Conservation (phyloP, 1,284 basidiomycete species). For the Cystobasidium sp. region DNA sequence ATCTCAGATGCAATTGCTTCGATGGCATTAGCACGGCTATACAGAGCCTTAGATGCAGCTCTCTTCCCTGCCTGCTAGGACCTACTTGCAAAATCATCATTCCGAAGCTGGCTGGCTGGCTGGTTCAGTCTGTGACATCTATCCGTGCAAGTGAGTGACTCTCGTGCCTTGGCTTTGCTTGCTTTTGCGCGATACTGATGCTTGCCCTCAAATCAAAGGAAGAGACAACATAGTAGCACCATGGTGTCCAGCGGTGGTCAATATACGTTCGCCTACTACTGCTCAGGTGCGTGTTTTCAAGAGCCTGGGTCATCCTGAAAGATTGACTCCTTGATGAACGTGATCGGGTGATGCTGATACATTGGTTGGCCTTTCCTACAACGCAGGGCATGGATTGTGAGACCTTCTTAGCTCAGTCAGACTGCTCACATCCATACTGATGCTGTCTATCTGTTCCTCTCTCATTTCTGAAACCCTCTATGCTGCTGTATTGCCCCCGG, state of each 20-base stretch:
- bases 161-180: too few relatives aligned
- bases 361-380: background rate
- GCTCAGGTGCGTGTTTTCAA: conserved; percentile 26
- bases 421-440: background rate
- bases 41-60: too few relatives aligned
- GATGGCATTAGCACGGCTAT: too few relatives aligned
- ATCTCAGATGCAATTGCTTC: too few relatives aligned
- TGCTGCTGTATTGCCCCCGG: background rate
- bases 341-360: conserved; percentile 24
- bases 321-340: background rate
- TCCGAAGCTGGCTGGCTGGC: too few relatives aligned
- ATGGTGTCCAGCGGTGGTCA: conserved; percentile 6
- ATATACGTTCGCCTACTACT: conserved; percentile 42
- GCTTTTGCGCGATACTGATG: too few relatives aligned
- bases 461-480: background rate
- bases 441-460: background rate
- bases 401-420: background rate
- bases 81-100: too few relatives aligned
- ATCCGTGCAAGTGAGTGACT: too few relatives aligned
- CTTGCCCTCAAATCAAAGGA: too few relatives aligned
- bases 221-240: background rate
- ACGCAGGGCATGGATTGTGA: conserved; percentile 43
- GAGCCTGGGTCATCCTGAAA: conserved; percentile 12
- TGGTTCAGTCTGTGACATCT: too few relatives aligned
- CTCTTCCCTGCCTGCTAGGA: too few relatives aligned